A percentile compares a stretch with the other conserved stretches of the same genome.
phyloP scores from a whole-genome alignment of 2,329 filamentous ascomycete species.

The Fusarium acutatum region DNA sequence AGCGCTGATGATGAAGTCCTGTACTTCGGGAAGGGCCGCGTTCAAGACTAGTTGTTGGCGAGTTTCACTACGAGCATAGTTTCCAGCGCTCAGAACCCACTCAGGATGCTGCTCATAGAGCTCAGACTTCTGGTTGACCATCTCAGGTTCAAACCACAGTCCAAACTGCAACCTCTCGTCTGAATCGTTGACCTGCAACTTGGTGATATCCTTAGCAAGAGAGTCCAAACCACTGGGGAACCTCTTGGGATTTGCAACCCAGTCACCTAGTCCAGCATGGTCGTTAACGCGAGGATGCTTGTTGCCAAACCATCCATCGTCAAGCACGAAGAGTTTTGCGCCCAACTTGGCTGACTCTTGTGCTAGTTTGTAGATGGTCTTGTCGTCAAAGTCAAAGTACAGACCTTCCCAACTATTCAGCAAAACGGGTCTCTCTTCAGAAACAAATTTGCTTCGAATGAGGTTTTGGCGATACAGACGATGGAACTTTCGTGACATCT shows the following conservation, averaged over 20 bases:
- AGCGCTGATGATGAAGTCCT: constrained; percentile 67
- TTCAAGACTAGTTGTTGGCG: constrained; percentile 71
- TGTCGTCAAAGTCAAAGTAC: constrained; percentile 65
- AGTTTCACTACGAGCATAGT: constrained; percentile 63
- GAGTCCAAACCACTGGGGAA: constrained; percentile 66
- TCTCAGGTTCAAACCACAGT: constrained; percentile 74
- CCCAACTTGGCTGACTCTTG: constrained; percentile 66
- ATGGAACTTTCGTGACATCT: constrained; percentile 70
- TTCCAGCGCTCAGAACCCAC: constrained; percentile 67
- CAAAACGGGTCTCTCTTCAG: constrained; percentile 61
- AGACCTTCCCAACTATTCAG: constrained; percentile 75
- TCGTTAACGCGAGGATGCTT: constrained; percentile 68
- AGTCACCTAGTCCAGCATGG: constrained; percentile 68
- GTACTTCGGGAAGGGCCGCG: constrained; percentile 66
- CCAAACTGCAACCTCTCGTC: constrained; percentile 64
- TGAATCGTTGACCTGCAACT: constrained; percentile 57
- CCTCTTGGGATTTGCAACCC: constrained; percentile 64
- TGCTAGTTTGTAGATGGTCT: constrained; percentile 63
- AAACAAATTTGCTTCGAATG: constrained; percentile 64
- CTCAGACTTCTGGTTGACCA: constrained; percentile 70
- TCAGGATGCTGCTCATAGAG: constrained; percentile 70
- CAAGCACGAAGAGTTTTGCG: constrained; percentile 70
- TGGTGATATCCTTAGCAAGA: constrained; percentile 60
- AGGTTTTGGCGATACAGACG: constrained; percentile 69
- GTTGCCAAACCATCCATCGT: constrained; percentile 73